Percentiles rank a stretch among this genome's conserved stretches.
phyloP scores from a whole-genome alignment of 2,329 filamentous ascomycete genomes.

The Neofusicoccum laricinum region DNA sequence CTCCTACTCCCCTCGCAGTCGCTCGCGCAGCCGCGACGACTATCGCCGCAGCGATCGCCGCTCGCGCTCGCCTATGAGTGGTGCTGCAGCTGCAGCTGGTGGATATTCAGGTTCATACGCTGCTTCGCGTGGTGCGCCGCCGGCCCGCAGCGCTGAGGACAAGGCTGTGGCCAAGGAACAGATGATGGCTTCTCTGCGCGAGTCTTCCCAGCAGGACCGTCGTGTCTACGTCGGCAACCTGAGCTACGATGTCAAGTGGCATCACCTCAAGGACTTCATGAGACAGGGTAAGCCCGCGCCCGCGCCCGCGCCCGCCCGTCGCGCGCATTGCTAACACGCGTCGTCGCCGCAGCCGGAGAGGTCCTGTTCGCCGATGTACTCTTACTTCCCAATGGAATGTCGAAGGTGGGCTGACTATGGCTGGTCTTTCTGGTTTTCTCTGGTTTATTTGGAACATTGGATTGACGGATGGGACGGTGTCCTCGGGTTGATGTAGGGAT shows the following conservation, averaged over 20 bases:
- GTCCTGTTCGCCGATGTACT: constrained; percentile 99
- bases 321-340: constrained; percentile 31
- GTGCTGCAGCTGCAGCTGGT: constrained; percentile 63
- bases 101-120: constrained; percentile 60
- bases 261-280: constrained; percentile 99
- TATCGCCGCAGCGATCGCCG: constrained; percentile 46
- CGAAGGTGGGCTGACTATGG: constrained; percentile 98
- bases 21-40: constrained; percentile 73
- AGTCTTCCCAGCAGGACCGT: constrained; percentile 96
- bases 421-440: constrained; percentile 69
- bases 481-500: constrained; percentile 93
- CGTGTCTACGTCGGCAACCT: constrained; percentile 99
- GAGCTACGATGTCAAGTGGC: constrained; percentile 99
- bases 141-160: constrained; percentile 73
- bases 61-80: constrained; percentile 85
- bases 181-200: constrained; percentile 93
- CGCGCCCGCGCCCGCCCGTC: constrained; percentile 20
- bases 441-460: constrained; percentile 75
- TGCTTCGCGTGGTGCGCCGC: constrained; percentile 48
- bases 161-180: constrained; percentile 80
- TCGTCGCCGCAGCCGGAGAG: constrained; percentile 73
- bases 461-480: constrained; percentile 97
- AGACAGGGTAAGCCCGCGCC: constrained; percentile 75
- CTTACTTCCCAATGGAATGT: constrained; percentile 99
- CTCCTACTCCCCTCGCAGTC: constrained; percentile 61